Percentiles rank a stretch among this genome's conserved stretches.
These are phyloP conservation scores for Loxodes magnus DNA, from an alignment of 73 alveolate species.

Conservation along the genomic window DNA sequence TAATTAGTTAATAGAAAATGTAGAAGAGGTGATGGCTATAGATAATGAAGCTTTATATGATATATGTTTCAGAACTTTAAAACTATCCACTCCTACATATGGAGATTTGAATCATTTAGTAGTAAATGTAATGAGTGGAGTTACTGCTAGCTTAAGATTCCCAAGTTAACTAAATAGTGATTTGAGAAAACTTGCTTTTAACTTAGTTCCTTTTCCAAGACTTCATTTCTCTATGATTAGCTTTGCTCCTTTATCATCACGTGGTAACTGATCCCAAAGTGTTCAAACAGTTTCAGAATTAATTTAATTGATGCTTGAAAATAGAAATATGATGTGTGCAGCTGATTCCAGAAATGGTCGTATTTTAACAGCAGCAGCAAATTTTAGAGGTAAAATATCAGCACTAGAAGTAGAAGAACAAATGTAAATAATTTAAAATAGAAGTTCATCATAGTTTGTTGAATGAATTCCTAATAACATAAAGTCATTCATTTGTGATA, in stretches of 20 bases:
- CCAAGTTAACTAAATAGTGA: constrained; percentile 96
- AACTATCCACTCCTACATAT: constrained; percentile 95
- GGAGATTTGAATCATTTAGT: constrained; percentile 96
- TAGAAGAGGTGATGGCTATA: constrained; percentile 93
- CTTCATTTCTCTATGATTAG: constrained; percentile 99
- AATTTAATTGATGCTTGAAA: constrained; percentile 96
- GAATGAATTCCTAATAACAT: constrained; percentile 95
- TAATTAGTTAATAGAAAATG: constrained; percentile 88
- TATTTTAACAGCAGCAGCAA: constrained; percentile 88
- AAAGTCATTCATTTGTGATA: too few relatives aligned
- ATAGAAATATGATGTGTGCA: constrained; percentile 98
- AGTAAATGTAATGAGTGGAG: constrained; percentile 93
- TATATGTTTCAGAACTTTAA: constrained; percentile 95
- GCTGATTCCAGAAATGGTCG: constrained; percentile 97
- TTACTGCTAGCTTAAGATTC: constrained; percentile 95
- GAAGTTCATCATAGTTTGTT: constrained; percentile 89
- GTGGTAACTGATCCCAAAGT: constrained; percentile 94
- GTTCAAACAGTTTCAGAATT: constrained; percentile 97
- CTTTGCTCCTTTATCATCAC: constrained; percentile 98
- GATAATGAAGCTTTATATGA: constrained; percentile 98
- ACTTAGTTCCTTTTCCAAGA: constrained; percentile 98
- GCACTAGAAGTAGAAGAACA: constrained; percentile 93
- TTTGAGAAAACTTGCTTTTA: constrained; percentile 93
- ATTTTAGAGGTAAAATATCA: constrained; percentile 98
- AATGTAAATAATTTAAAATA: constrained; percentile 85